Conservation (phyloP, 2,329 filamentous ascomycete species). For the Hymenoscyphus repandus region DNA sequence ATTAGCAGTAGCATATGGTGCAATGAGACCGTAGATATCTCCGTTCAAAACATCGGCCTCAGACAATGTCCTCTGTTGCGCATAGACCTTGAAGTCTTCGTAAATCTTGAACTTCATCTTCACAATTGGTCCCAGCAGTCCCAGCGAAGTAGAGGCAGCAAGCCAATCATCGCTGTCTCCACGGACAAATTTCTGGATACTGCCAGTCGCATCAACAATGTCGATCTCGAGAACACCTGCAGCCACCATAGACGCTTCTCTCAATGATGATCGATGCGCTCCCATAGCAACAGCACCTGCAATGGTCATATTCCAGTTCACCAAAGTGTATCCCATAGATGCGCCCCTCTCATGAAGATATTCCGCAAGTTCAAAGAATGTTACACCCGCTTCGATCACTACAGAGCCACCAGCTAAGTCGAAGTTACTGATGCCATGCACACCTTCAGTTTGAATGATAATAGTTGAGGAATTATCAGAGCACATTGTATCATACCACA, state of each 20-base stretch:
- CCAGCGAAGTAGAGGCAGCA: slow-evolving; percentile 16
- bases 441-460: slow-evolving; percentile 15
- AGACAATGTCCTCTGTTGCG: slow-evolving; percentile 10
- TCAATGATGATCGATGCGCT: slow-evolving; percentile 14
- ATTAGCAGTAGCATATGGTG: slow-evolving; percentile 17
- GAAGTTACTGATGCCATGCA: slow-evolving; percentile 13
- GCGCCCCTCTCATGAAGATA: slow-evolving; percentile 13
- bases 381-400: slow-evolving; percentile 17
- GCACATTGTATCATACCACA: slow-evolving; percentile 22
- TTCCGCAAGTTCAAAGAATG: slow-evolving; percentile 18
- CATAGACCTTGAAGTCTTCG: slow-evolving; percentile 14
- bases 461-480: slow-evolving; percentile 13
- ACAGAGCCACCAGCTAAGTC: slow-evolving; percentile 10
- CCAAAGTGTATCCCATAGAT: slow-evolving; percentile 16
- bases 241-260: slow-evolving; percentile 18
- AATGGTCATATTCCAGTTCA: slow-evolving; percentile 22
- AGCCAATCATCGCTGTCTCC: slow-evolving; percentile 17
- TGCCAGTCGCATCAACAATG: slow-evolving; percentile 17
- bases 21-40: slow-evolving; percentile 16
- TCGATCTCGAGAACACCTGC: slow-evolving; percentile 14
- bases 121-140: slow-evolving; percentile 15
- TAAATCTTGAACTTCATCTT: slow-evolving; percentile 17
- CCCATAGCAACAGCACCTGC: slow-evolving; percentile 19
- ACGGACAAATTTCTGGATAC: slow-evolving; percentile 9
- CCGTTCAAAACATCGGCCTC: slow-evolving; percentile 16